phyloP scores from a whole-genome alignment of 1,284 basidiomycete genomes.

The Somion occarium region DNA sequence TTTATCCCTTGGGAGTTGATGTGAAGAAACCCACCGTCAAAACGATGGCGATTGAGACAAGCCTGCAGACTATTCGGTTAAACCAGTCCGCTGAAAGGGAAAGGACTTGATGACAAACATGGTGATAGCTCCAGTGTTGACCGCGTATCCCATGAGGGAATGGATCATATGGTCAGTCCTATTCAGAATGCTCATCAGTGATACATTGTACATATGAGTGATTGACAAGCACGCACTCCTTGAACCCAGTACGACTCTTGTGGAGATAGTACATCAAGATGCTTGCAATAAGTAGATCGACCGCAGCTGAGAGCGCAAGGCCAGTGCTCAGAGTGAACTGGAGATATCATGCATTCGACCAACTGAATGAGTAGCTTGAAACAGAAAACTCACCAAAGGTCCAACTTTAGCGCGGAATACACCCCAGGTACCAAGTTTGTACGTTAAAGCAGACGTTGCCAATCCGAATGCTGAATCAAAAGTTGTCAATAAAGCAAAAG shows the following conservation, averaged over 20 bases:
- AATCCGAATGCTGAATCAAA: background rate
- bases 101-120: background rate
- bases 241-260: slow-evolving; percentile 28
- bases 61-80: slow-evolving; percentile 1
- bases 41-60: slow-evolving; percentile 1
- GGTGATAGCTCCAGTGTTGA: slow-evolving; percentile 5
- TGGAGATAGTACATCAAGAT: slow-evolving; percentile 41
- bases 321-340: slow-evolving; percentile 50
- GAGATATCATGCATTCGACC: background rate
- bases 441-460: background rate
- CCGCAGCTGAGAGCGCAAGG: slow-evolving; percentile 39
- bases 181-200: background rate
- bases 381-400: background rate
- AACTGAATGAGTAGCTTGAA: background rate
- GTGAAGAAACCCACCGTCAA: background rate
- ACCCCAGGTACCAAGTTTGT: background rate
- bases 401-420: background rate
- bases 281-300: slow-evolving; percentile 45
- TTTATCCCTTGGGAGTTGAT: background rate
- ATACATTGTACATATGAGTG: background rate
- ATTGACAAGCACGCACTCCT: slow-evolving; percentile 9
- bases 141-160: slow-evolving; percentile 2
- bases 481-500: no score
- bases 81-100: background rate
- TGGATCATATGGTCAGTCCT: slow-evolving; percentile 2